Evolutionary conservation across 2,329 filamentous ascomycete species (phyloP).

Genomic region (Herpotrichia juniperi): DNA sequence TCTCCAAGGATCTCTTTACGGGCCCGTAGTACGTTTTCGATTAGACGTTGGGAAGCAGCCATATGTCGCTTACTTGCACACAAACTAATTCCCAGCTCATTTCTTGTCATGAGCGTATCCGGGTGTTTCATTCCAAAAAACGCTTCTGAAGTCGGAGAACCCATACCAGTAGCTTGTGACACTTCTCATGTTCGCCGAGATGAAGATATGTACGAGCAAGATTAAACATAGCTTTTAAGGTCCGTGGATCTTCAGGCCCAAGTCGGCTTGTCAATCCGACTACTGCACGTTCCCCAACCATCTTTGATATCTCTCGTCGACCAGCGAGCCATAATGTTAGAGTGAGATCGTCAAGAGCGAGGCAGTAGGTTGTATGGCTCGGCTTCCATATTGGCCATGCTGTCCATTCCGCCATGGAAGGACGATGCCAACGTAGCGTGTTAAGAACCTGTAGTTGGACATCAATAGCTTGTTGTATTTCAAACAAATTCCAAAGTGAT

Average conservation of each 20-base stretch:
- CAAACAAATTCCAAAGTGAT: conserved; percentile 25
- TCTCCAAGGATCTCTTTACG: conserved; percentile 26
- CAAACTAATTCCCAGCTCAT: conserved; percentile 23
- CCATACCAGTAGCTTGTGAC: conserved; percentile 14
- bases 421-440: conserved; percentile 14
- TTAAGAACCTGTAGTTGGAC: conserved; percentile 19
- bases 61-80: conserved; percentile 19
- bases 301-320: conserved; percentile 11
- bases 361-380: conserved; percentile 22
- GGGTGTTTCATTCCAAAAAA: conserved; percentile 24
- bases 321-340: conserved; percentile 26
- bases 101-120: conserved; percentile 25
- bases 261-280: conserved; percentile 22
- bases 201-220: conserved; percentile 28
- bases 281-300: conserved; percentile 16
- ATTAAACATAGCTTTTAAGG: conserved; percentile 30
- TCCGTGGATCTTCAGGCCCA: conserved; percentile 20
- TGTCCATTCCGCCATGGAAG: conserved; percentile 12
- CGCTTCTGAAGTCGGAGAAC: conserved; percentile 20
- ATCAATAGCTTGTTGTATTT: conserved; percentile 16
- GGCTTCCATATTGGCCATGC: conserved; percentile 22
- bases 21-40: conserved; percentile 22
- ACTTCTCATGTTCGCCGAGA: conserved; percentile 16
- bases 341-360: conserved; percentile 23
- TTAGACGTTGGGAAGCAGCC: conserved; percentile 7